These are phyloP conservation scores for Ensete ventricosum DNA, from an alignment of 176 grass and related monocot species.

Conservation along the genomic window DNA sequence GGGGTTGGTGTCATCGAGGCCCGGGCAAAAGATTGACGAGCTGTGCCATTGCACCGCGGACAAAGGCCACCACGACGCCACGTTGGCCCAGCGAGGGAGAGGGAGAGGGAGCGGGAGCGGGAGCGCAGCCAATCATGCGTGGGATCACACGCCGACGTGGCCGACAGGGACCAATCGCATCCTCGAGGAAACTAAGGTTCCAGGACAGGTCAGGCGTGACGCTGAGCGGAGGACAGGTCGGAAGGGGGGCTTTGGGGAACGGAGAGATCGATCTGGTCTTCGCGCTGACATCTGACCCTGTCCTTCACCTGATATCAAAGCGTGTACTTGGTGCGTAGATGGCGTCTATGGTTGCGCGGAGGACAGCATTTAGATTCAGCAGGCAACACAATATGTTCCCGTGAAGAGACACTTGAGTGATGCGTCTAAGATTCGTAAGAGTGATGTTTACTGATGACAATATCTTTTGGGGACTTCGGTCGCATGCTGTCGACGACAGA, in stretches of 20 bases:
- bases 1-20: neutral
- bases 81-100: neutral
- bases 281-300: too few species aligned
- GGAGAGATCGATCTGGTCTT: neutral
- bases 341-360: too few species aligned
- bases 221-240: neutral
- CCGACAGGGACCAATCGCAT: conserved; percentile 12
- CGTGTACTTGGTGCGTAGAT: too few species aligned
- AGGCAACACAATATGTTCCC: too few species aligned
- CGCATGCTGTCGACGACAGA: too few species aligned
- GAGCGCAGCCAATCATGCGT: conserved; percentile 36
- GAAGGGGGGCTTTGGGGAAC: neutral
- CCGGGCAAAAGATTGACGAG: neutral
- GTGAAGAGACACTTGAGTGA: too few species aligned
- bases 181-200: conserved; percentile 51
- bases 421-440: too few species aligned
- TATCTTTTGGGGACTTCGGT: too few species aligned
- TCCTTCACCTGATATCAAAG: too few species aligned
- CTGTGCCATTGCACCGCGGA: neutral
- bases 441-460: too few species aligned
- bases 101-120: neutral
- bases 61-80: neutral
- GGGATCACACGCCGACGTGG: conserved; percentile 30
- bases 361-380: too few species aligned
- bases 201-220: neutral